Base-by-base conservation (phyloP, 2,329 filamentous ascomycete genomes). In the Ascochyta fabae region DNA sequence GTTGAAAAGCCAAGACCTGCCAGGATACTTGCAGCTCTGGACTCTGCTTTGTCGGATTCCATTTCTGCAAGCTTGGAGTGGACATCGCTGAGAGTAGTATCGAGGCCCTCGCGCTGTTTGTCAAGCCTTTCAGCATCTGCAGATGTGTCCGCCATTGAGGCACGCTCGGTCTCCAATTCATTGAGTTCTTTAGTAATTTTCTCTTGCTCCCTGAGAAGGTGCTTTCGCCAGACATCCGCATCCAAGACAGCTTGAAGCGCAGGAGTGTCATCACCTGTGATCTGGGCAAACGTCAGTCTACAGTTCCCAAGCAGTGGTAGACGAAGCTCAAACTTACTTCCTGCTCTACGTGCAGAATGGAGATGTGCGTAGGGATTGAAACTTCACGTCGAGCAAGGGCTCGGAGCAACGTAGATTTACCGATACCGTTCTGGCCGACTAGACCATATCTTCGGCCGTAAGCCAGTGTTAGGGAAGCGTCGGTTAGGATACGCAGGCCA, bases 351-450 rank as follows among this genome's bases (percentile, higher is more conserved):
- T 99, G 95, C 16, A 99, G 86, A 84, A 99, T 99, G 10, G 95
- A 97, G 63, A 99, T 99, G 68, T 99, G 94, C 1, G 91, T 96
- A 10, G 95, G 95, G 78, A 99, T 95, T 4, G 93, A 86, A 56
- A 99, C 85, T 74, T 99, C 95, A 89, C 95, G 87, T 70, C 92
- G 88, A 70, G 93, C 96, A 64, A 99, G 82, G 15, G 95, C 95
- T 66, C 95, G 86, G 59, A 99, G 84, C 62, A 99, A 81, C n/a
- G 95, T 99, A 73, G 92, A 81, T 77, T 83, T 83, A 73, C 80
- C 95, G 62, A 99, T 94, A 92, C 95, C 95, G 85, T 99, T 99
- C 83, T 98, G 91, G 84, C 95, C 95, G 65, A 99, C 95, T 62
- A 99, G 82, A 86, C 95, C 95, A 78, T 99, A 99, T 64, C 95